phyloP scores from a whole-genome alignment of 2,329 filamentous ascomycete species.

The Fragosphaeria purpurea region DNA sequence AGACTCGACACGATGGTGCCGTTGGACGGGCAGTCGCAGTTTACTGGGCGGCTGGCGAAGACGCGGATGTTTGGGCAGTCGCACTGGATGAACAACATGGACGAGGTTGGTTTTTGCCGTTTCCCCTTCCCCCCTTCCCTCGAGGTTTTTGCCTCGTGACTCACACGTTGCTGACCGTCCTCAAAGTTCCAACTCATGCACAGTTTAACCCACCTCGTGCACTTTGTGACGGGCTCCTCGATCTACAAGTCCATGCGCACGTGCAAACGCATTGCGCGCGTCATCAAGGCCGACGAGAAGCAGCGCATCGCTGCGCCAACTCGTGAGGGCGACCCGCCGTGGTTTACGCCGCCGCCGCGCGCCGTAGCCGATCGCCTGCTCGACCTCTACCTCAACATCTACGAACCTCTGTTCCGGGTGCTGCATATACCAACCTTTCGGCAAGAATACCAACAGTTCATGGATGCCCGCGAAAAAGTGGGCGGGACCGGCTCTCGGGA shows the following conservation, averaged over 20 bases:
- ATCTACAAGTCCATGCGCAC: conserved; percentile 18
- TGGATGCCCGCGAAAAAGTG: conserved; percentile 18
- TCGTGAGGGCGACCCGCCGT: not conserved
- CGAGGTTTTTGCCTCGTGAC: not conserved
- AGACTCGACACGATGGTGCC: not conserved
- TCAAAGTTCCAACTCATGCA: conserved; percentile 12
- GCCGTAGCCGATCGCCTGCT: conserved; percentile 39
- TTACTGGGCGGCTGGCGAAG: conserved; percentile 13
- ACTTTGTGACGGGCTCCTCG: conserved; percentile 16
- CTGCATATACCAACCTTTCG: conserved; percentile 45
- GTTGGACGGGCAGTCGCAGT: conserved; percentile 4
- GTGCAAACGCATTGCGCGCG: conserved; percentile 31
- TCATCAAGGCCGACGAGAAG: conserved; percentile 27
- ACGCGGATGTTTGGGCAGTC: conserved; percentile 12
- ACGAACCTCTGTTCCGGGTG: conserved; percentile 43
- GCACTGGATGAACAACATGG: conserved; percentile 15
- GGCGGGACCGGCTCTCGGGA: conserved; percentile 13
- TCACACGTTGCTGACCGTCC: too few species aligned
- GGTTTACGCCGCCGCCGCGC: conserved; percentile 21
- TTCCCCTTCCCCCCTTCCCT: conserved; percentile 7
- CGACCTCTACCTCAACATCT: conserved; percentile 40
- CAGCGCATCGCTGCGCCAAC: not conserved
- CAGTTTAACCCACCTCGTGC: conserved; percentile 19
- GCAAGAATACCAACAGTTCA: conserved; percentile 38
- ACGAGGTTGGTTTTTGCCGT: conserved; percentile 1